Evolutionary conservation across 768 basidiomycete genomes (phyloP), one percentile per base, ranked within the genome.

Genomic region (Gymnopilus dilepis): DNA sequence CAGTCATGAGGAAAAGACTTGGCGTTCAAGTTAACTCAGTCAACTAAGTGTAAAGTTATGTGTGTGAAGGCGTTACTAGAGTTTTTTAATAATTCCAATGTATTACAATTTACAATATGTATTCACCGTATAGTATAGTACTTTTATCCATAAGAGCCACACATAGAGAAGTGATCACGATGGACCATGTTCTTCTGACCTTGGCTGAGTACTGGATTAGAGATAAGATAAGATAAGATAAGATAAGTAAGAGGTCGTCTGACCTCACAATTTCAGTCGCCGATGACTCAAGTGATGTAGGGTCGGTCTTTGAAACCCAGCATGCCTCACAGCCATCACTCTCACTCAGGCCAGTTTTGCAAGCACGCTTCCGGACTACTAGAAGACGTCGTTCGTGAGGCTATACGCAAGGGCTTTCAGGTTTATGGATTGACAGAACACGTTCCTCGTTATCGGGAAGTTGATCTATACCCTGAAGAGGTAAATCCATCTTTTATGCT

Each of bases 381-480:
- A 38, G 89, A 95, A 68, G 86, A 92, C 4, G 89, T 95, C 15
- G 90, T 97, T 3, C 71, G 80, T 17, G 90, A 90, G 66, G 96
- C 97, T 34, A 89, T 97, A 59, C 72, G 77, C 6, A 85, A 90
- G 72, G 85, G 88, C 0, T 99, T 99, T 72, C 77, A 84, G 60
- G 79, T 91, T 0, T 99, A 89, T 70, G 95, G 96, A 1, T 78
- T 99, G 60, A 92, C 90, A 4, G 97, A 99, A 76, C 97, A 99
- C 74, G 90, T 90, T 54, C 97, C 97, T 26, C 86, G 97, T 26
- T 97, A 95, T 76, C 83, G 94, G 59, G 59, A 67, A 1, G 73
- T 82, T 33, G 95, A 99, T 72, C 78, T 99, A 28, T 99, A 97
- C 73, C 96, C 97, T 19, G 97, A 99, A 79, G 97, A 99, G 87